These are phyloP conservation scores for Ceratorhiza oryzae-sativae DNA, from an alignment of 1,284 basidiomycete genomes.

Conservation along the genomic window DNA sequence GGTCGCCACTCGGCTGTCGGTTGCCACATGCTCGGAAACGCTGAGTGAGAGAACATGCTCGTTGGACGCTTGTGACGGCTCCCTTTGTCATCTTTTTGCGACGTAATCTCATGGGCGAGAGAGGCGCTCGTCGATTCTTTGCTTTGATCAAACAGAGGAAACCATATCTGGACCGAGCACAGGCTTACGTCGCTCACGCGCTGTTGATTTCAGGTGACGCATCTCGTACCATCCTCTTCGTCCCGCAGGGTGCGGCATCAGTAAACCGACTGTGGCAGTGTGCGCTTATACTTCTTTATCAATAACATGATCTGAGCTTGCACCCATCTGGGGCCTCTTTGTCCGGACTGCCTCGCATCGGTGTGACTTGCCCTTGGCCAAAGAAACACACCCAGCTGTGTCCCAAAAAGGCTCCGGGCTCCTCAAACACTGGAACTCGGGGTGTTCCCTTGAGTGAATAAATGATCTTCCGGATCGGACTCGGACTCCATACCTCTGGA, in stretches of 20 bases:
- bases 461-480: slow-evolving; percentile 37
- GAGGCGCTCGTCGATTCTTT: neutral
- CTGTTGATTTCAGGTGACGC: neutral
- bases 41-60: neutral
- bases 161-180: neutral
- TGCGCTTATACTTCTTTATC: slow-evolving; percentile 23
- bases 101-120: neutral
- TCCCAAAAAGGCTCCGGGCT: neutral
- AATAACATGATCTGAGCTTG: slow-evolving; percentile 10
- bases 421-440: slow-evolving; percentile 25
- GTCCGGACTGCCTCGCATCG: slow-evolving; percentile 36
- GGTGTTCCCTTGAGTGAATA: slow-evolving; percentile 27
- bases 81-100: neutral
- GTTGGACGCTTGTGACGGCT: neutral
- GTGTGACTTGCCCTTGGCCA: slow-evolving; percentile 14
- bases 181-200: neutral
- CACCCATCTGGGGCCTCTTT: neutral
- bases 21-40: neutral
- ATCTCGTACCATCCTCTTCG: neutral
- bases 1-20: neutral
- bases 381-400: slow-evolving; percentile 1
- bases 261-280: slow-evolving; percentile 30
- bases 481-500: slow-evolving; percentile 31
- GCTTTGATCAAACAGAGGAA: neutral
- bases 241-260: slow-evolving; percentile 4